Base-by-base conservation (phyloP, 768 basidiomycete species). In the Royoungia palumana region DNA sequence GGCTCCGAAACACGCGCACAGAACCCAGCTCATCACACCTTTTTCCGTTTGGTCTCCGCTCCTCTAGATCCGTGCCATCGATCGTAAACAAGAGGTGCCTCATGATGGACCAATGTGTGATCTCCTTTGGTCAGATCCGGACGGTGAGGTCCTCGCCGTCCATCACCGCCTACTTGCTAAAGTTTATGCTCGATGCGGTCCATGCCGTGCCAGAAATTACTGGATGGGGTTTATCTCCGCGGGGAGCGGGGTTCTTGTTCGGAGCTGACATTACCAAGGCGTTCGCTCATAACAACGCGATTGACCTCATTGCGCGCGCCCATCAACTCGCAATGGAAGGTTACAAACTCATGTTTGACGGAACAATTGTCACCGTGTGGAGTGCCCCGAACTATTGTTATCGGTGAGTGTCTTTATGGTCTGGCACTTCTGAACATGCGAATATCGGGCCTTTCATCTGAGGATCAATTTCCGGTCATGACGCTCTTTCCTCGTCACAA, bases 21-120 rank as follows among this genome's bases (percentile, higher is more conserved):
- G 20, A 27, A 44, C 17, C 36, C 22, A 46, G 53, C 52, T 63
- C 54, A 59, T 59, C 47, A 58, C 51, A 38, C 45, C 60, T 37
- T 65, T 56, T 57, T 56, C 49, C 24, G 46, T 53, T 46, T 34
- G 46, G 44, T 48, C 49, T 45, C 56, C 53, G 46, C 30, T 19
- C 38, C 39, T 51, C 44, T 66, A 89, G 94, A 97, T 98, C 58
- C 87, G 95, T 43, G 78, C 85, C 32, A 95, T 98, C 59, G 94
- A 97, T 73, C 73, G 95, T 28, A 94, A 94, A 67, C 93, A 95
- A 68, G 95, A 98, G 65, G 95, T 98, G 20, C 95, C 95, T 22
- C 95, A 98, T 67, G 95, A 98, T 64, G 95, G 95, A 12, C 85
- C 94, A 8, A 97, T 98, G 95, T 98, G 95, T 63, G 95, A 98